A percentile compares a stretch with the other conserved stretches of the same genome.
These are phyloP conservation scores for Aegilops tauschii DNA, from an alignment of 176 grass and related monocot genomes.

Conservation along the genomic window DNA sequence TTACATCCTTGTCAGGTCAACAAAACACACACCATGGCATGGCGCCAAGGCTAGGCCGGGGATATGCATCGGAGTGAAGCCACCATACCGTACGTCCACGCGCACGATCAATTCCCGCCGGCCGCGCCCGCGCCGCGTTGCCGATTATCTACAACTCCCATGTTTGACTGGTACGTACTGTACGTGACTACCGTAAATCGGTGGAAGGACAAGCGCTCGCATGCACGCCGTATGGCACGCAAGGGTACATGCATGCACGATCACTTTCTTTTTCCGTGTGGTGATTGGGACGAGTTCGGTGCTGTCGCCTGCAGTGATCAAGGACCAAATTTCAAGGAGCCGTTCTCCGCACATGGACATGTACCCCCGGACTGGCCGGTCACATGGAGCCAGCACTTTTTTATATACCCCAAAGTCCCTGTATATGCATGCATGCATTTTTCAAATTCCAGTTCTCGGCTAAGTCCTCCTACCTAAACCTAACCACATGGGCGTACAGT, in stretches of 20 bases:
- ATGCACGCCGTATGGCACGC: slow-evolving; percentile 4
- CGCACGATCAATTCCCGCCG: too few species aligned
- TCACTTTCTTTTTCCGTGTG: not conserved
- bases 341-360: not conserved
- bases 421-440: not conserved
- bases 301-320: not conserved
- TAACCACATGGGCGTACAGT: not conserved
- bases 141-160: too few species aligned
- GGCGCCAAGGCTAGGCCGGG: too few species aligned
- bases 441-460: not conserved
- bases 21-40: too few species aligned
- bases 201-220: too few species aligned
- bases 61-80: too few species aligned
- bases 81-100: too few species aligned
- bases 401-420: not conserved
- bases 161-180: not conserved
- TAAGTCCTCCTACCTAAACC: too few species aligned
- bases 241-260: not conserved
- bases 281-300: not conserved
- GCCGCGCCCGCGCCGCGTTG: too few species aligned
- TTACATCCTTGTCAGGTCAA: too few species aligned
- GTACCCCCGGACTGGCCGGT: not conserved
- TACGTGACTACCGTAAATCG: too few species aligned
- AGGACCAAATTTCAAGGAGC: not conserved
- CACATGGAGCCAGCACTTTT: not conserved